Evolutionary conservation across 2,329 filamentous ascomycete species (phyloP).

Genomic region (Alternaria postmessia): DNA sequence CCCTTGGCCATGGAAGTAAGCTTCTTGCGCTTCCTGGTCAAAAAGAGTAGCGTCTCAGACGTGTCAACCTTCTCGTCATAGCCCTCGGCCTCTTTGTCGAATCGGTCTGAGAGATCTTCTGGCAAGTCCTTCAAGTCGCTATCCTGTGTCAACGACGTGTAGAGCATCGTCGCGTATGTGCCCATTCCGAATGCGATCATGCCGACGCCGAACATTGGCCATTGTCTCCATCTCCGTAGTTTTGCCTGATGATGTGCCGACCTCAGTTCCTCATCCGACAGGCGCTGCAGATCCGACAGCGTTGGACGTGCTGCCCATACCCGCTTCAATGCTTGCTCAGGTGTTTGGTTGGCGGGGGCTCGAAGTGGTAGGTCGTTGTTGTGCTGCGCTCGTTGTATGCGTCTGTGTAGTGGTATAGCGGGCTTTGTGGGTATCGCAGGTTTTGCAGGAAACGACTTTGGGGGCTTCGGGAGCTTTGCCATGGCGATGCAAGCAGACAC

Average conservation of each 20-base stretch:
- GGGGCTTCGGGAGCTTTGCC: slow-evolving; percentile 45
- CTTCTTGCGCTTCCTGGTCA: slow-evolving; percentile 52
- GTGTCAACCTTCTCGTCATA: slow-evolving; percentile 59
- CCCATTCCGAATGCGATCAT: slow-evolving; percentile 51
- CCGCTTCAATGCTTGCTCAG: slow-evolving; percentile 26
- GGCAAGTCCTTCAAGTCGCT: slow-evolving; percentile 40
- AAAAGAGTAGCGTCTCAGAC: slow-evolving; percentile 54
- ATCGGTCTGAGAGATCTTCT: slow-evolving; percentile 55
- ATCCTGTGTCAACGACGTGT: slow-evolving; percentile 40
- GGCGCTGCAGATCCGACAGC: slow-evolving; percentile 32
- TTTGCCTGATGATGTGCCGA: slow-evolving; percentile 37
- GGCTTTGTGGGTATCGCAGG: slow-evolving; percentile 29
- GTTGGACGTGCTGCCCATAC: slow-evolving; percentile 39
- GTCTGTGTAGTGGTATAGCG: slow-evolving; percentile 26
- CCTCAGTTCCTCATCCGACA: slow-evolving; percentile 40
- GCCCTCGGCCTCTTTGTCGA: slow-evolving; percentile 55
- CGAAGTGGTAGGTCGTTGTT: slow-evolving; percentile 20
- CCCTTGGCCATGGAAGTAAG: slow-evolving; percentile 54
- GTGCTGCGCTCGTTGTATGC: slow-evolving; percentile 22
- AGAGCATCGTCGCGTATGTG: slow-evolving; percentile 52
- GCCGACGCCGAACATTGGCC: slow-evolving; percentile 43
- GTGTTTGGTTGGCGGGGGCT: slow-evolving; percentile 23
- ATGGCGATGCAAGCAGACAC: slow-evolving; percentile 34
- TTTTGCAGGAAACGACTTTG: slow-evolving; percentile 31
- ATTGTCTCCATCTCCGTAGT: slow-evolving; percentile 41